These are phyloP conservation scores for Cetradonia linearis DNA, from an alignment of 495 filamentous ascomycete genomes.

Conservation along the genomic window DNA sequence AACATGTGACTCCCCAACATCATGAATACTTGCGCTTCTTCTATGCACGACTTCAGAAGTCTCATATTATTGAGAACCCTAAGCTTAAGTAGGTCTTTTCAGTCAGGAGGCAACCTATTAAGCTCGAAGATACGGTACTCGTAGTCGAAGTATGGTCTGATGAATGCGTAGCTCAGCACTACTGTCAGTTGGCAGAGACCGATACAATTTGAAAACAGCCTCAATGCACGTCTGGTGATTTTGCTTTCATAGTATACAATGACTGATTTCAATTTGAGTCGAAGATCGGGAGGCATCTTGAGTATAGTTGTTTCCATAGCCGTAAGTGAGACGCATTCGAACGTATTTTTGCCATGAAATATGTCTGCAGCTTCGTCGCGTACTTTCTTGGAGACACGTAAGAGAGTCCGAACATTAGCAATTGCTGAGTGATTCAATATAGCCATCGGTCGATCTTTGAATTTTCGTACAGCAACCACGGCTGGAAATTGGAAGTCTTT, in stretches of 20 bases:
- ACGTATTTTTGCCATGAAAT: neutral
- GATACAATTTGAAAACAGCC: neutral
- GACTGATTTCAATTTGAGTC: neutral
- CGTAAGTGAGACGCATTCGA: neutral
- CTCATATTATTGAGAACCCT: no score
- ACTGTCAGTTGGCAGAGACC: neutral
- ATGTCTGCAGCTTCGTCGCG: neutral
- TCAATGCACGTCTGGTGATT: neutral
- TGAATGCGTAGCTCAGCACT: neutral
- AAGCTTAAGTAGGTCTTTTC: no score
- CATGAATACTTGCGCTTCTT: no score
- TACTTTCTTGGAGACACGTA: neutral
- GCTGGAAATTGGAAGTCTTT: neutral
- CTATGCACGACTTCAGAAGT: no score
- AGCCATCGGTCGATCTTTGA: no score
- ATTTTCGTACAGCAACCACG: neutral
- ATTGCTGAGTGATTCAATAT: no score
- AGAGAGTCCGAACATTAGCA: neutral
- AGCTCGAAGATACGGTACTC: no score
- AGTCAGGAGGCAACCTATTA: no score
- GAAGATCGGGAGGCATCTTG: neutral
- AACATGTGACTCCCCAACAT: no score
- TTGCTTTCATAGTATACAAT: no score
- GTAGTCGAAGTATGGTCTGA: no score
- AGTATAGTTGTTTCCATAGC: neutral